A percentile compares a stretch with the other conserved stretches of the same genome.
These are phyloP conservation scores for Cryptococcus sp. DNA, from an alignment of 1,284 basidiomycete genomes.

Conservation along the genomic window DNA sequence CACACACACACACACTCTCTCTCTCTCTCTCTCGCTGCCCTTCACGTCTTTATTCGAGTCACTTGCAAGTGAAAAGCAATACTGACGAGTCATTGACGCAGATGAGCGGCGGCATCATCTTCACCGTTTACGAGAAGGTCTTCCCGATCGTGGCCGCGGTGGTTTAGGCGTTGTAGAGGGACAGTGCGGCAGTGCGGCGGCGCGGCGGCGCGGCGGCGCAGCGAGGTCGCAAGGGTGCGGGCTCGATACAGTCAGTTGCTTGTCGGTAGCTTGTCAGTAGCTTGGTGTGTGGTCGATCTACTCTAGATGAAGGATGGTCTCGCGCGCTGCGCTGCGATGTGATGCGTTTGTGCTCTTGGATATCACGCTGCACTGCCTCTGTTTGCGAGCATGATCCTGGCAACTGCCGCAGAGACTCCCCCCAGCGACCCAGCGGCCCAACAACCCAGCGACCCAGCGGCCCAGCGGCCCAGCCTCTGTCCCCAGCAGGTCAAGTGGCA, in stretches of 20 bases:
- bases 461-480: too few species aligned
- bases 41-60: background rate
- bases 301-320: background rate
- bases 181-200: too few species aligned
- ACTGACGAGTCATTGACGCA: slow-evolving; percentile 38
- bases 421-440: too few species aligned
- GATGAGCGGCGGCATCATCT: slow-evolving; percentile 92
- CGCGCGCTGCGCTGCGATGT: background rate
- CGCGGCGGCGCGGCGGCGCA: too few species aligned
- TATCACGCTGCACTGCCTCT: too few species aligned
- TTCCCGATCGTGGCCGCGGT: slow-evolving; percentile 39
- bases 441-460: too few species aligned
- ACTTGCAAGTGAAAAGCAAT: slow-evolving; percentile 1
- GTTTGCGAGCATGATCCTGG: too few species aligned
- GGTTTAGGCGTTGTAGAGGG: slow-evolving; percentile 1
- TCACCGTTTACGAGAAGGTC: slow-evolving; percentile 77
- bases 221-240: too few species aligned
- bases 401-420: too few species aligned
- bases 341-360: background rate
- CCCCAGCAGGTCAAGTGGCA: too few species aligned
- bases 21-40: background rate
- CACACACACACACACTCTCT: background rate
- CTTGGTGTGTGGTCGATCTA: background rate
- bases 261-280: background rate
- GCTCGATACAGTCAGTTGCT: background rate